A percentile compares a stretch with the other conserved stretches of the same genome.
phyloP scores from a whole-genome alignment of 2,329 filamentous ascomycete species.

The Botrytis aclada region DNA sequence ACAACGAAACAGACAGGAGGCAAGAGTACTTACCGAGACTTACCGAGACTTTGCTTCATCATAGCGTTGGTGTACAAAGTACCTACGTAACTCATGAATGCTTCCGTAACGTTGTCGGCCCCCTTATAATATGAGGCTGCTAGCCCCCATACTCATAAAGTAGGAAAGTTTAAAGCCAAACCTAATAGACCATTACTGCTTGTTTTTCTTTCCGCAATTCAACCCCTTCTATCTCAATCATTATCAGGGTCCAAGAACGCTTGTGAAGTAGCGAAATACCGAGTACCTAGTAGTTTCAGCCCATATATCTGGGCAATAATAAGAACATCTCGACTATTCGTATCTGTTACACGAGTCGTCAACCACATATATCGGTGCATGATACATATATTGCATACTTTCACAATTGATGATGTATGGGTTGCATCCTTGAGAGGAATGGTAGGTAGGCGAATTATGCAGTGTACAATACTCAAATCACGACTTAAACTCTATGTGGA shows the following conservation, averaged over 20 bases:
- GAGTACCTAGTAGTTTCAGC: not conserved
- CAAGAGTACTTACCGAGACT: not conserved
- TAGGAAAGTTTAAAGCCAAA: not conserved
- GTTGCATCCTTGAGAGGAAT: constrained; percentile 1
- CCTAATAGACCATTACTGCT: not conserved
- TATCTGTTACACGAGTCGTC: constrained; percentile 6
- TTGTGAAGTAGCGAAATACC: not conserved
- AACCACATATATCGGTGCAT: constrained; percentile 4
- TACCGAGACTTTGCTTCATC: constrained; percentile 4
- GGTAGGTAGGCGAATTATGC: constrained; percentile 8
- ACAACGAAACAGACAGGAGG: not conserved
- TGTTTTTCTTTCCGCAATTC: not conserved
- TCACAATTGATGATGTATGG: constrained; percentile 10
- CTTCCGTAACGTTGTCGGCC: not conserved
- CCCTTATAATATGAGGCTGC: not conserved
- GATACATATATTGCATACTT: not conserved
- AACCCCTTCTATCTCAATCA: not conserved
- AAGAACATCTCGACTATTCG: not conserved
- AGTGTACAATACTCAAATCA: constrained; percentile 10
- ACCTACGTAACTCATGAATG: not conserved
- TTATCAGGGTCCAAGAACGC: not conserved
- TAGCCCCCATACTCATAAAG: not conserved
- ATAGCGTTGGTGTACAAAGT: not conserved
- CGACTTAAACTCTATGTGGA: constrained; percentile 11
- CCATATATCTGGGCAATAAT: not conserved